Conservation (phyloP, 129 eudicot species). For the Centrapalus pauciflorus region DNA sequence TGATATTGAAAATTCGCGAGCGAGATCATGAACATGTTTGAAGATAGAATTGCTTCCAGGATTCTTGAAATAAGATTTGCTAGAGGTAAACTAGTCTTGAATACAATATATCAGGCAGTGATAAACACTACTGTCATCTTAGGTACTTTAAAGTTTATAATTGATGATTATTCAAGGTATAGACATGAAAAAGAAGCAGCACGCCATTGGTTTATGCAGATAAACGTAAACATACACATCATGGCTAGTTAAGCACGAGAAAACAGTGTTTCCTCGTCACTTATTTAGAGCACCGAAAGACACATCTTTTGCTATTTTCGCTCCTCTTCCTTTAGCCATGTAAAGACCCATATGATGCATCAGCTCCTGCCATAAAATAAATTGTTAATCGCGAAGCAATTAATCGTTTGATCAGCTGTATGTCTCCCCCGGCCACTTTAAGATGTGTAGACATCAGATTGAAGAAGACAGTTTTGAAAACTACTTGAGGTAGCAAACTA, state of each 20-base stretch:
- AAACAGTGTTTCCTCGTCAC: background rate
- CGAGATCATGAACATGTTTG: too few species aligned
- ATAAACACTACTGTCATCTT: background rate
- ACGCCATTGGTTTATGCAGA: background rate
- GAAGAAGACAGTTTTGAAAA: too few species aligned
- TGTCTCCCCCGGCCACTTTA: too few species aligned
- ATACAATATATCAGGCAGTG: background rate
- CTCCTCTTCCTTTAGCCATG: slow-evolving; percentile 85
- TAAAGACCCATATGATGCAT: slow-evolving; percentile 88
- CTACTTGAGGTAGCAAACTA: too few species aligned
- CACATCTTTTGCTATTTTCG: slow-evolving; percentile 58
- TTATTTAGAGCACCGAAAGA: slow-evolving; percentile 25
- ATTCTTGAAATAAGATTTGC: background rate
- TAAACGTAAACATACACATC: background rate
- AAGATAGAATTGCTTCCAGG: too few species aligned
- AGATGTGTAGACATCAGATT: too few species aligned
- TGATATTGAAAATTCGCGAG: too few species aligned
- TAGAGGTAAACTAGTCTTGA: background rate
- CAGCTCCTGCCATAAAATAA: slow-evolving; percentile 41
- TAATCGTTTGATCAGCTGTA: background rate
- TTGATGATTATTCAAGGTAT: background rate
- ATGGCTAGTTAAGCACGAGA: background rate
- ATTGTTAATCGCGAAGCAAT: background rate
- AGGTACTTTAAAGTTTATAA: background rate
- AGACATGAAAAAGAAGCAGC: background rate